A percentile compares a stretch with the other conserved stretches of the same genome.
Evolutionary conservation across 768 basidiomycete species (phyloP).

Genomic region (Serendipita sp.): DNA sequence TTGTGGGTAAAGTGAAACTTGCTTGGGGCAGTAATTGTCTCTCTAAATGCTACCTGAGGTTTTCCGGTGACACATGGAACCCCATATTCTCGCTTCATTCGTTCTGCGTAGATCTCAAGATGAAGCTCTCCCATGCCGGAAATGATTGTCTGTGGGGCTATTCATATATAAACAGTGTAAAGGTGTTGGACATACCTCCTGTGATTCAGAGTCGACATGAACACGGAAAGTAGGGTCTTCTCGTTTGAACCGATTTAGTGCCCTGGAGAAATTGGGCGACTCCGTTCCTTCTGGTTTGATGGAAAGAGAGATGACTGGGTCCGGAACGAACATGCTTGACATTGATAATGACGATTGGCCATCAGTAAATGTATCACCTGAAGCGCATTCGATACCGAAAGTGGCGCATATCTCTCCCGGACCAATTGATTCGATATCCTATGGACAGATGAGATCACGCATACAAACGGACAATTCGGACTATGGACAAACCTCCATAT

Average conservation of each 20-base stretch:
- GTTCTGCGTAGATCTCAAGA: constrained; percentile 96
- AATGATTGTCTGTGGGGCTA: constrained; percentile 65
- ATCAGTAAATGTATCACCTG: constrained; percentile 96
- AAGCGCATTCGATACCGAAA: constrained; percentile 96
- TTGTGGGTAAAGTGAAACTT: constrained; percentile 88
- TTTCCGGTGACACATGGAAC: constrained; percentile 87
- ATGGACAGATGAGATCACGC: neutral
- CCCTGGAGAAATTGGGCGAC: constrained; percentile 91
- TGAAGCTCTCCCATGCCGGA: constrained; percentile 99
- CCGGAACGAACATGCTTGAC: constrained; percentile 98
- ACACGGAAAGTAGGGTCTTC: constrained; percentile 99
- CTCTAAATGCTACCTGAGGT: constrained; percentile 91
- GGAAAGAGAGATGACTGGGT: constrained; percentile 91
- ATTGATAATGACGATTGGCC: constrained; percentile 80
- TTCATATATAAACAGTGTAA: neutral
- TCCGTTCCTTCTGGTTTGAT: constrained; percentile 86
- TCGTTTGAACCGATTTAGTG: constrained; percentile 92
- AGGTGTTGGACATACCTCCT: constrained; percentile 44
- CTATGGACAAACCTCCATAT: constrained; percentile 70
- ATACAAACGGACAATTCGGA: neutral
- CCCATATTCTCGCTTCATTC: constrained; percentile 95
- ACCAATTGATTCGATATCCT: constrained; percentile 87
- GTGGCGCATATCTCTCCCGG: constrained; percentile 99
- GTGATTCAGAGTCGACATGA: constrained; percentile 83
- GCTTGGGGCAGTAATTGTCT: constrained; percentile 72